Conservation (phyloP, 2,329 filamentous ascomycete genomes). For the Ophiognomonia clavigignenti-juglandacearum region DNA sequence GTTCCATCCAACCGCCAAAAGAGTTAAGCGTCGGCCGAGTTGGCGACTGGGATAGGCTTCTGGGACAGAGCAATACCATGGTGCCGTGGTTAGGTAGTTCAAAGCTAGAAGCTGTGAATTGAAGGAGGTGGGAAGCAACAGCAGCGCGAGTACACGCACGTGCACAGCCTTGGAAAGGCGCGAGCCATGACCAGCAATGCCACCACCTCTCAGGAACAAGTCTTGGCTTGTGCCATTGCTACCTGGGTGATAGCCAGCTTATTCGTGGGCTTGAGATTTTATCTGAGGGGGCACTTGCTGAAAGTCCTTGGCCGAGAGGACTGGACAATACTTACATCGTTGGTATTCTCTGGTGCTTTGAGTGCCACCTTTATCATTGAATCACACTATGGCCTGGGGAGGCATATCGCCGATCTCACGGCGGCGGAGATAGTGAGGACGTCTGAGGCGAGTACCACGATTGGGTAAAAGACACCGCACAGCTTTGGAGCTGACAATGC, state of each 20-base stretch:
- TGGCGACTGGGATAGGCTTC: neutral
- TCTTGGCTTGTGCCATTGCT: constrained; percentile 11
- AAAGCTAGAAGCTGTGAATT: neutral
- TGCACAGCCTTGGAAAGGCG: neutral
- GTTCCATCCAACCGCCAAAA: neutral
- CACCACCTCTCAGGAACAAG: constrained; percentile 7
- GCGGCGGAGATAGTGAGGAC: neutral
- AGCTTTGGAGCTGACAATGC: neutral
- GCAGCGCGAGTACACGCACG: neutral
- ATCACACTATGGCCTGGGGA: constrained; percentile 6
- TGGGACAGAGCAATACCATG: neutral
- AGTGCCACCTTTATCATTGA: constrained; percentile 6
- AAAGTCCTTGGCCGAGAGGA: constrained; percentile 29
- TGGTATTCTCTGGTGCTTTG: constrained; percentile 19
- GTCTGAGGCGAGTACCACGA: neutral
- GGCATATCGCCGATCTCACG: neutral
- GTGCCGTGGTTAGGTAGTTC: constrained; percentile 5
- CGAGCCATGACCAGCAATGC: constrained; percentile 12
- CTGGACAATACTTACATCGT: constrained; percentile 27
- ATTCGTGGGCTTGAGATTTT: constrained; percentile 25
- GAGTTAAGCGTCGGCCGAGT: neutral
- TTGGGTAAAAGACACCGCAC: too few species aligned
- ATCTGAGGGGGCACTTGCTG: constrained; percentile 26
- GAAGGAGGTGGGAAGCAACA: neutral
- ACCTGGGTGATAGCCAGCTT: constrained; percentile 22